phyloP scores from a whole-genome alignment of 2,329 filamentous ascomycete species.

The Diplodia intermedia region DNA sequence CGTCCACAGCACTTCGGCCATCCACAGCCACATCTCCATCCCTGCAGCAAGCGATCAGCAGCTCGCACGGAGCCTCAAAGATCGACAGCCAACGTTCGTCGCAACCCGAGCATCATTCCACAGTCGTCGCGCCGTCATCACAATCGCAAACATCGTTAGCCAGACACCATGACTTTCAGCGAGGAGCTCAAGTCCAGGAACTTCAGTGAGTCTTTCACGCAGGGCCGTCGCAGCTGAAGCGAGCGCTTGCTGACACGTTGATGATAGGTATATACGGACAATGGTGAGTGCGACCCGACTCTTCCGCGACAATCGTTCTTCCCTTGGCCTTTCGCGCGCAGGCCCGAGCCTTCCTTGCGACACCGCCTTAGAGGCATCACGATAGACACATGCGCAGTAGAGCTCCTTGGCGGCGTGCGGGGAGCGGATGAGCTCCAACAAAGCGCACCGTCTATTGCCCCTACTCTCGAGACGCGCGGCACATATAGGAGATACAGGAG shows the following conservation, averaged over 20 bases:
- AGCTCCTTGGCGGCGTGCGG: neutral
- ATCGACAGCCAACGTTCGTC: slow-evolving; percentile 29
- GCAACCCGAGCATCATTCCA: slow-evolving; percentile 19
- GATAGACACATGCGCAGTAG: slow-evolving; percentile 1
- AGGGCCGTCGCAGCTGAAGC: slow-evolving; percentile 28
- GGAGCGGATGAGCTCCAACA: neutral
- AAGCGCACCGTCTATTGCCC: neutral
- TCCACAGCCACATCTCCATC: slow-evolving; percentile 6
- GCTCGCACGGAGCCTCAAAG: slow-evolving; percentile 30
- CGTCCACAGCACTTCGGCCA: neutral
- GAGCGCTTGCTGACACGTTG: slow-evolving; percentile 44
- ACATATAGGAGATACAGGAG: neutral
- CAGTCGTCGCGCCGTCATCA: slow-evolving; percentile 23
- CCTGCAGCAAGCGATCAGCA: slow-evolving; percentile 32
- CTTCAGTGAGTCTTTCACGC: slow-evolving; percentile 62
- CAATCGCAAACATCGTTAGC: slow-evolving; percentile 7
- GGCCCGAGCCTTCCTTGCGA: neutral
- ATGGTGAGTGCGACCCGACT: slow-evolving; percentile 60
- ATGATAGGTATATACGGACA: slow-evolving; percentile 69
- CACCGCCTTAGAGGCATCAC: too few relatives aligned
- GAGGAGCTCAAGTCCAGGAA: slow-evolving; percentile 68
- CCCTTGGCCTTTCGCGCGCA: neutral
- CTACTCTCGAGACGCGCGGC: neutral
- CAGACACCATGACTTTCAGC: slow-evolving; percentile 30
- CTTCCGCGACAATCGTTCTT: slow-evolving; percentile 13